Base-by-base conservation (phyloP, 2,329 filamentous ascomycete species). In the Cordyceps tenuipes region DNA sequence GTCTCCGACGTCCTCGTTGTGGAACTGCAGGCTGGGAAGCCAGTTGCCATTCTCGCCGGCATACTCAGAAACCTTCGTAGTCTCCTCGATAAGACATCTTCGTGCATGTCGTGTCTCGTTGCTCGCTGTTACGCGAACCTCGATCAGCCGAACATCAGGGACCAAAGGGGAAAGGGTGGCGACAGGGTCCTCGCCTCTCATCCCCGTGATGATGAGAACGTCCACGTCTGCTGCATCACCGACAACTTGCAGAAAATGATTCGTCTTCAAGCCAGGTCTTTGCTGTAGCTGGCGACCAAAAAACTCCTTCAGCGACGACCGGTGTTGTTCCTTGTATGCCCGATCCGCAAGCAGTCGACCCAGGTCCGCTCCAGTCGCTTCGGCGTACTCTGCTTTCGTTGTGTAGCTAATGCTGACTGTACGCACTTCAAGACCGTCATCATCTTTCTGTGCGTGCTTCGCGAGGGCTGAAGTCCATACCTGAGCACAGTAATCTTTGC, bases 251-350 rank as follows among this genome's bases (percentile, higher is more conserved):
- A 80, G 57, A 62, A 85, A 85, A 65, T 81, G 74, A 59, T 58
- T 47, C 31, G 29, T 10, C 3, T 4, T 19, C 4, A 58, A 23
- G n/a, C 6, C 9, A 3, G 34, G 56, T 9, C 39, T 47, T 29
- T 82, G 76, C 63, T 81, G 65, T 44, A 80, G 65, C 66, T 82
- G 78, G 0, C 67, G 61, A 50, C 77, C 64, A 69, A 77, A 87
- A 62, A 82, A 86, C 2, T 56, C 62, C 2, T 78, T 82, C 70
- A 87, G 68, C 0, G 73, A 73, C 66, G 72, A 59, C 41, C 83
- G 78, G 63, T 87, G 82, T 61, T 81, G 65, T 70, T 87, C 84
- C 67, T 87, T 87, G 70, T 86, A 88, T 29, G 62, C 70, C 60
- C 83, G 83, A 62, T 87, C 78, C 0, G 36, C 13, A 43, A 84